Evolutionary conservation across 2,329 filamentous ascomycete species (phyloP), one percentile per base, ranked within the genome.

Genomic region (Cladophialophora bantiana): DNA sequence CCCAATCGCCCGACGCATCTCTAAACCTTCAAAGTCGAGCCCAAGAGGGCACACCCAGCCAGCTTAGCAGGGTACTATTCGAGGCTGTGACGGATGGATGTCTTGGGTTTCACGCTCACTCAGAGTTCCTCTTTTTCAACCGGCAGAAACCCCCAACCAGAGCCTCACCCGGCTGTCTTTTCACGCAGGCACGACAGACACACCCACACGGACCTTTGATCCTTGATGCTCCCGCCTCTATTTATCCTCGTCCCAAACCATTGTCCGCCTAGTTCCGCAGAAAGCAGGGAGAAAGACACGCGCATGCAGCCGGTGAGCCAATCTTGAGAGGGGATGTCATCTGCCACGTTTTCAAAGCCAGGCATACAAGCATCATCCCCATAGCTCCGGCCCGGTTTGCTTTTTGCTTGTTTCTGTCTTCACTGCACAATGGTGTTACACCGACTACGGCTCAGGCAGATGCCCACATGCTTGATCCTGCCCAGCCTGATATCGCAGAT

Each of bases 301-400:
- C 50, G 58, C 58, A 50, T 48, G 34, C 31, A 32, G 36, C 59
- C 45, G 48, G 48, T 26, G 34, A 54, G 45, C 48, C 59, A 61
- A 61, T 61, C 32, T 48, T 40, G 45, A 35, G 26, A 10, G 59
- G 15, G 20, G 32, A 18, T 61, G 48, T 38, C 59, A 54, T 53
- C 59, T n/a, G 45, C 45, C 59, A 61, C 59, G 20, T 61, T 61
- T 60, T 38, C 59, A 61, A 61, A 53, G 59, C 59, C 59, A 61
- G 45, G 45, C 59, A 61, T 61, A 26, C 48, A 12, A 61, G 59
- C 48, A 40, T 40, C 59, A 36, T 31, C 32, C 48, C 48, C 31
- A 34, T 53, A 61, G 45, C 18, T 61, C 45, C 31, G 40, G 38
- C 32, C 48, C 53, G 40, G 31, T 15, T 40, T 61, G 15, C 32